Evolutionary conservation across 306 rosid genomes (phyloP), one percentile per base, ranked within the genome.

Genomic region (Prunus armeniaca): DNA sequence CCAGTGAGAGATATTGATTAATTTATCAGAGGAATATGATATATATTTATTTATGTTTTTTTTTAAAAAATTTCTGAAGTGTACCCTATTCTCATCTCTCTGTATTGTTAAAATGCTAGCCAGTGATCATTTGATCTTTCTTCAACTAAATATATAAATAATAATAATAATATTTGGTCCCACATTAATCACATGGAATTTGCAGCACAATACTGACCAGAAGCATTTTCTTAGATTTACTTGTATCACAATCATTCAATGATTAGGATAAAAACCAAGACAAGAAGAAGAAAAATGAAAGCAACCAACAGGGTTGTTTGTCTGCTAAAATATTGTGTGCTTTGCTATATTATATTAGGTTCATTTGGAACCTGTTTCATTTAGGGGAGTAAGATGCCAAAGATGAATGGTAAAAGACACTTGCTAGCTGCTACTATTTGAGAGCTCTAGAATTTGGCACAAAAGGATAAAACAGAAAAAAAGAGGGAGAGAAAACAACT

Each of bases 161-260:
- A 38, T 34, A 34, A 62, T 15, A 47, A 34, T 75, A 47, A 57
- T 22, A 27, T 41, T 79, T 76, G 56, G 75, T 56, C 70, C 76
- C 19, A 61, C 70, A 15, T 49, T 25, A 24, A 64, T 54, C 64
- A 19, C 64, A 19, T 58, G 34, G 43, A 38, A 43, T 12, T 50
- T 69, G 62, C 71, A 20, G 71, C 63, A 38, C 54, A 24, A 38
- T 19, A 30, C 32, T 9, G 49, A 52, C 77, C 71, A 38, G 32
- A 17, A 71, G 22, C 45, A 65, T 52, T 45, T 68, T 22, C 47
- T 30, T 73, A 38, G n/a, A 56, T 76, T 55, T 24, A 65, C 43
- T 52, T 55, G 14, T 25, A 65, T 65, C 45, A 17, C 55, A 61
- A 6, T 72, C 69, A 56, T 66, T 38, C 41, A 65, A 71, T 34